Evolutionary conservation across 176 grass and related monocot genomes (phyloP), one percentile per base, ranked within the genome.

Genomic region (Oryza coarctata): DNA sequence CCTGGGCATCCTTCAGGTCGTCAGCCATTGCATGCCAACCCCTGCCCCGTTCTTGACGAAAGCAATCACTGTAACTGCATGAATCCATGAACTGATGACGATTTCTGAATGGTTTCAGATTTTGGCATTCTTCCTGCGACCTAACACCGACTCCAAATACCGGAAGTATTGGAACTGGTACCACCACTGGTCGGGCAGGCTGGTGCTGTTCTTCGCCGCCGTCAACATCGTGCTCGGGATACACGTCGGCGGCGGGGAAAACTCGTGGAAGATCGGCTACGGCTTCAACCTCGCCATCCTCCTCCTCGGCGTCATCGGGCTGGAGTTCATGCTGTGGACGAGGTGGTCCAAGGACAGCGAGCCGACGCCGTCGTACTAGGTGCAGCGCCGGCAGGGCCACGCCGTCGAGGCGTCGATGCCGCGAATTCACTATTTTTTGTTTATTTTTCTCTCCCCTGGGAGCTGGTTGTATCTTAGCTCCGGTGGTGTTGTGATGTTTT

Each of bases 141-240:
- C 97, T 1, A 63, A 83, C 63, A 69, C 83, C 15, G 97, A 96
- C 29, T 89, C 97, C 9, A 99, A 96, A 77, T 84, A 88, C 76
- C 84, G 93, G 0, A 94, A 83, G 78, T 96, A 89, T 80, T 99
- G 93, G 97, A 96, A 96, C 73, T 94, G 93, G 97, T 99, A 94
- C 74, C 97, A 99, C 83, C 87, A 90, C 45, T 96, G 93, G 93
- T 77, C 70, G 1, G 97, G 97, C 12, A 78, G 93, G 88, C 80
- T 99, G 11, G 66, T 57, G 26, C 91, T 99, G 12, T 94, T 99
- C 87, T 92, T 95, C 40, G 87, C 97, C 5, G 80, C 93, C 14
- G 91, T 99, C 36, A 99, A 99, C 49, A 92, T 99, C 27, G 89
- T 94, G 40, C 84, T 95, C 5, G 97, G 97, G 58, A 99, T 96